These are phyloP conservation scores for Yarrowia sp. DNA, from an alignment of 805 yeast genomes.

Conservation along the genomic window DNA sequence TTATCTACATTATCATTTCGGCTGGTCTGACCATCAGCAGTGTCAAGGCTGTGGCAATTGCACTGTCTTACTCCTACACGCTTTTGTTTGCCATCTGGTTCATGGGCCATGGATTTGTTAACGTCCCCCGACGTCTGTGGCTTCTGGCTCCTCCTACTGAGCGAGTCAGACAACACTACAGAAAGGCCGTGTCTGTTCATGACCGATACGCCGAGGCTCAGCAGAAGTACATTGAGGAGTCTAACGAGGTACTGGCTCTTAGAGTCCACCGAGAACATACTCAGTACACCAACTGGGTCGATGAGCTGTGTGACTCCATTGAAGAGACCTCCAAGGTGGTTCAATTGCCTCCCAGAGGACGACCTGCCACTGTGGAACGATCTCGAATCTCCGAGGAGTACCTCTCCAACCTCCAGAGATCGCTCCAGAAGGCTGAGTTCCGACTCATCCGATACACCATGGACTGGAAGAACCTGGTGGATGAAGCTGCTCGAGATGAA, in stretches of 20 bases:
- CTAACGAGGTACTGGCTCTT: slow-evolving; percentile 56
- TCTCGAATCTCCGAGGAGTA: slow-evolving; percentile 41
- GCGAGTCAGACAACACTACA: slow-evolving; percentile 45
- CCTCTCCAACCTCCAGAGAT: slow-evolving; percentile 52
- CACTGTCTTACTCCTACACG: slow-evolving; percentile 74
- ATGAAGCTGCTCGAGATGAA: slow-evolving; percentile 52
- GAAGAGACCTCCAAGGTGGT: slow-evolving; percentile 29
- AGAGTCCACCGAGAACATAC: slow-evolving; percentile 45
- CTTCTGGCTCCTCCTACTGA: slow-evolving; percentile 40
- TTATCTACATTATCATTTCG: slow-evolving; percentile 57
- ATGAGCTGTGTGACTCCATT: slow-evolving; percentile 49
- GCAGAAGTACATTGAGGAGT: slow-evolving; percentile 60
- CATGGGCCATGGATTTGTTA: slow-evolving; percentile 77
- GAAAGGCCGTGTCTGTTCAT: slow-evolving; percentile 54
- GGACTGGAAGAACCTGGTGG: slow-evolving; percentile 53
- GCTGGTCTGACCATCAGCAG: slow-evolving; percentile 56
- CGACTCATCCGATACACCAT: slow-evolving; percentile 54
- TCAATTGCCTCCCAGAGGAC: slow-evolving; percentile 12
- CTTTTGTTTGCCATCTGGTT: slow-evolving; percentile 74
- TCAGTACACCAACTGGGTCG: slow-evolving; percentile 63
- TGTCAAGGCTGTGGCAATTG: slow-evolving; percentile 66
- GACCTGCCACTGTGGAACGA: slow-evolving; percentile 31
- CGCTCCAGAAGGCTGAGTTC: slow-evolving; percentile 52
- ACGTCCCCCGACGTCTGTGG: slow-evolving; percentile 56
- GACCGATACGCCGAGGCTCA: slow-evolving; percentile 65